These are phyloP conservation scores for Xanthoceras sorbifolium DNA, from an alignment of 345 rosid genomes.

Conservation along the genomic window DNA sequence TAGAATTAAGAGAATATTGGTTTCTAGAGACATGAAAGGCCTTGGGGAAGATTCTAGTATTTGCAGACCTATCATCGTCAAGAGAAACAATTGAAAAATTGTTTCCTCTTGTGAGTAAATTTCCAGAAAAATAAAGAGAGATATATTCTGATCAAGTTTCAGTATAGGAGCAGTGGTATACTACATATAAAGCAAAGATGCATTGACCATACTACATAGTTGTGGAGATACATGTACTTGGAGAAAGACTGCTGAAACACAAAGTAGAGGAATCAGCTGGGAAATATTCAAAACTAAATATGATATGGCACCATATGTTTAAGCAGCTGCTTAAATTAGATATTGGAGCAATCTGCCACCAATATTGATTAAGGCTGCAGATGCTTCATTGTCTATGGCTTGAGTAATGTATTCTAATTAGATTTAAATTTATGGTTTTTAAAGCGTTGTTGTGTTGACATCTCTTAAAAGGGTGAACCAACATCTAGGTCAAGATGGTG, in stretches of 20 bases:
- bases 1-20: constrained; percentile 7
- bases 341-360: neutral
- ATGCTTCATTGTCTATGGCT: neutral
- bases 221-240: neutral
- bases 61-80: neutral
- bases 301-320: neutral
- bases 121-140: neutral
- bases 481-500: neutral
- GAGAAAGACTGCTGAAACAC: constrained; percentile 4
- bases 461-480: constrained; percentile 2
- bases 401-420: neutral
- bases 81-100: neutral
- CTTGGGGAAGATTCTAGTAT: neutral
- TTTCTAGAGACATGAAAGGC: neutral
- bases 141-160: neutral
- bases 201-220: neutral
- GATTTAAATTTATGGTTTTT: neutral
- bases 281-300: neutral
- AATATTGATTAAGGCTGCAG: neutral
- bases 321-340: neutral
- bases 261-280: neutral
- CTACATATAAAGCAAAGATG: neutral
- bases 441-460: neutral
- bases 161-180: neutral
- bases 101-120: neutral